Conservation (phyloP, 495 filamentous ascomycete genomes). For the Podospora conica region DNA sequence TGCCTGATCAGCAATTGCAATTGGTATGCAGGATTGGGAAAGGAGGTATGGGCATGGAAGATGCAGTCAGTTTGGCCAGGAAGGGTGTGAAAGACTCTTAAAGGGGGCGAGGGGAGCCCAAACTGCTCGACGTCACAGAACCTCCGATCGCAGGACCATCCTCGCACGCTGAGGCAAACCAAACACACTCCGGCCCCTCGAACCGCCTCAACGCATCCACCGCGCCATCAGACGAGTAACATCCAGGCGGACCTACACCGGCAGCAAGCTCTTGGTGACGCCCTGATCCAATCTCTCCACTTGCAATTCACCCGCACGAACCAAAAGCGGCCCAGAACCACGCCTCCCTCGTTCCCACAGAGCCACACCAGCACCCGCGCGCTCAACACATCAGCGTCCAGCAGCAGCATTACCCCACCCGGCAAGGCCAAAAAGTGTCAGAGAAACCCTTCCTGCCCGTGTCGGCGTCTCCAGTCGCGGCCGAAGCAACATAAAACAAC, state of each 20-base stretch:
- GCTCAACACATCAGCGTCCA: background rate
- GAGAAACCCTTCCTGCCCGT: constrained; percentile 14
- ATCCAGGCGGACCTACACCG: background rate
- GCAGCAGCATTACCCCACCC: constrained; percentile 18
- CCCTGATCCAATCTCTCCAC: constrained; percentile 19
- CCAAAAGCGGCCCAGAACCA: constrained; percentile 17
- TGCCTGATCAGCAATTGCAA: constrained; percentile 4
- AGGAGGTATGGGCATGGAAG: too few relatives aligned
- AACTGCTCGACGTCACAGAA: background rate
- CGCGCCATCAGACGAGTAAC: background rate
- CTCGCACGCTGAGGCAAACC: constrained; percentile 8
- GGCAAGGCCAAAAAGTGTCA: constrained; percentile 16
- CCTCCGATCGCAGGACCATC: constrained; percentile 5
- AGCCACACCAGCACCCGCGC: background rate
- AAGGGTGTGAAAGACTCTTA: background rate
- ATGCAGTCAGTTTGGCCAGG: background rate
- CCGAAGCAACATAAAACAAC: constrained; percentile 24
- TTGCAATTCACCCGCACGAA: constrained; percentile 30
- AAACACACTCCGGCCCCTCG: background rate
- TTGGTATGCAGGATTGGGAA: background rate
- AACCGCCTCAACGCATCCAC: background rate
- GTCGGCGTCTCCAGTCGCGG: constrained; percentile 13
- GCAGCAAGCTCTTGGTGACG: constrained; percentile 10
- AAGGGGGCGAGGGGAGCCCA: constrained; percentile 1
- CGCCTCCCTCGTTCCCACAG: background rate